Evolutionary conservation across 805 yeast genomes (phyloP), one percentile per base, ranked within the genome.

Genomic region (Kodamaea nitidulidarum): DNA sequence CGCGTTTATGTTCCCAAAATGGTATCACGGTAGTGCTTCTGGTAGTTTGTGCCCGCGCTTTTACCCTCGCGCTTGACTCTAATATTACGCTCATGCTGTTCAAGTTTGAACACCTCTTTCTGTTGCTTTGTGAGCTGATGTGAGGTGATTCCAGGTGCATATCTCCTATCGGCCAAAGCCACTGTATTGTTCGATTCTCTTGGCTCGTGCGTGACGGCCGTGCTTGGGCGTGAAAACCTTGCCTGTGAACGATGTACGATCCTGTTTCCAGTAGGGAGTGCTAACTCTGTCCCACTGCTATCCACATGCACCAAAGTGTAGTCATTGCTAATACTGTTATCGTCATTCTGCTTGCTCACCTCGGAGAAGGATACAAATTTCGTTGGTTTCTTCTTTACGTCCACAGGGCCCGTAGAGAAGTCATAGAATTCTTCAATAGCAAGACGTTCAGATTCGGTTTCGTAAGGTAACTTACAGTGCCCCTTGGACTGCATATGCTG

Each of bases 201-300:
- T 21, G 76, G 67, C n/a, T 53, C 59, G 8, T 51, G 37, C 4
- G 56, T 50, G 7, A 47, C 38, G 1, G 55, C 48, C 21, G 53
- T 37, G 45, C 77, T 76, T 60, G 85, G 95, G 54, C 84, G 80
- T 60, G 80, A 80, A 55, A 78, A 80, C 45, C 91, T 70, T 36
- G 76, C 75, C 51, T 85, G 67, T 1, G 88, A 71, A 47, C 98
- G 71, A 58, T 91, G 96, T 0, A 96, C 95, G 1, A 85, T 76
- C 34, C 80, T 77, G 3, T 78, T 63, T 2, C 97, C 97, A 15
- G 82, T 75, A 2, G 96, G 93, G 32, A 90, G 67, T 3, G 78
- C 73, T 29, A 88, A 61, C 51, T 84, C 88, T 25, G 72, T 72
- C 4, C 88, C 88, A 7, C 73, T 72, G 39, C 62, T 69, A 52